Evolutionary conservation across 345 rosid genomes (phyloP).

Genomic region (Bruguiera parviflora): DNA sequence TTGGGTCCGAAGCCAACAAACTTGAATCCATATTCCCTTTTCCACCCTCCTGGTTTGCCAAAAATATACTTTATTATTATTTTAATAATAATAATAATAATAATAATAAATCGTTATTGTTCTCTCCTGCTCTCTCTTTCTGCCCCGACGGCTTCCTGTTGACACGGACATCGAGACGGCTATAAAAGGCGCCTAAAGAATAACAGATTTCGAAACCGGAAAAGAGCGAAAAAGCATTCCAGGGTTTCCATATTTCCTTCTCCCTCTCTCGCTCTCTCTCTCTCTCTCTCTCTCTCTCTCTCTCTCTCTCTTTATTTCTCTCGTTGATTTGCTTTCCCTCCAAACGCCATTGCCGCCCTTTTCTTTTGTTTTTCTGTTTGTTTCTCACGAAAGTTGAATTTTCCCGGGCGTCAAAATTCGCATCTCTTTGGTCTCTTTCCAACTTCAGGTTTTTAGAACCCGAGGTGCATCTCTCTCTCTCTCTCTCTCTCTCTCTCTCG

Average conservation of each 20-base stretch:
- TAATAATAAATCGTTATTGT: not conserved
- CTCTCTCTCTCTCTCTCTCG: not conserved
- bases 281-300: not conserved
- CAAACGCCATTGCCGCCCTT: constrained; percentile 17
- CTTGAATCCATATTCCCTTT: not conserved
- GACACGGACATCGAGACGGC: constrained; percentile 13
- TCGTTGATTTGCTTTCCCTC: constrained; percentile 31
- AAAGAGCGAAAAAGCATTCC: not conserved
- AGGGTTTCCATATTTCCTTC: constrained; percentile 24
- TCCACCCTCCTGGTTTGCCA: not conserved
- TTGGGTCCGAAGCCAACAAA: not conserved
- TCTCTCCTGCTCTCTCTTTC: not conserved
- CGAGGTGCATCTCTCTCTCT: too few relatives aligned
- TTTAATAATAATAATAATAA: not conserved
- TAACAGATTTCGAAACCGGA: not conserved
- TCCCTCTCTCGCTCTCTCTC: not conserved
- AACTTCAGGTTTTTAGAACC: too few relatives aligned
- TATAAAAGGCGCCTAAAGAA: not conserved
- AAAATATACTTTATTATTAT: too few relatives aligned
- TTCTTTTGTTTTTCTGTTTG: not conserved
- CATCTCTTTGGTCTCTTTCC: constrained; percentile 9
- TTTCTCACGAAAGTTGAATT: constrained; percentile 1
- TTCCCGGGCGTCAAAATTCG: constrained; percentile 24
- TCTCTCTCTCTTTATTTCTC: not conserved
- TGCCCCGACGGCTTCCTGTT: not conserved